Percentiles rank a stretch among this genome's conserved stretches.
Evolutionary conservation across 2,329 filamentous ascomycete genomes (phyloP).

Genomic region (Daldinia sp.): DNA sequence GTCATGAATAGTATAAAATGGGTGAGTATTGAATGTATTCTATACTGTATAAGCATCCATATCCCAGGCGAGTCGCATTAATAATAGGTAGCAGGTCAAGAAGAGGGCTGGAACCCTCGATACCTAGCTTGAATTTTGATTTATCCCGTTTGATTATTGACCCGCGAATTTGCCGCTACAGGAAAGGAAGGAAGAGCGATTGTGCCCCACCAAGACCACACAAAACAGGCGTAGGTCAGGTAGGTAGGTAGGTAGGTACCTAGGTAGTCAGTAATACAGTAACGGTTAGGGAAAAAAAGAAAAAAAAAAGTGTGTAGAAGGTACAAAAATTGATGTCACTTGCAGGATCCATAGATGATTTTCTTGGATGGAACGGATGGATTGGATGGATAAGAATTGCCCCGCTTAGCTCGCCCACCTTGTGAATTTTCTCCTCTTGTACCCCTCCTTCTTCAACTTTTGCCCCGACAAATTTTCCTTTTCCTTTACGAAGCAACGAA

Average conservation of each 20-base stretch:
- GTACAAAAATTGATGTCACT: slow-evolving; percentile 33
- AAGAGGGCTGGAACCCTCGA: slow-evolving; percentile 32
- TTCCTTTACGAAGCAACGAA: slow-evolving; percentile 42
- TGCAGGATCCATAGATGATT: slow-evolving; percentile 7
- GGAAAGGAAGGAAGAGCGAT: slow-evolving; percentile 7
- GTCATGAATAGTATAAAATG: too few relatives aligned
- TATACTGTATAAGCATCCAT: not conserved
- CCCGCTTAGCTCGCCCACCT: slow-evolving; percentile 22
- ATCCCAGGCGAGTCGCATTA: not conserved
- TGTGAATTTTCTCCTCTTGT: slow-evolving; percentile 34
- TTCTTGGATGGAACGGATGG: slow-evolving; percentile 5
- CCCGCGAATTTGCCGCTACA: slow-evolving; percentile 26
- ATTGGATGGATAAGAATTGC: slow-evolving; percentile 18
- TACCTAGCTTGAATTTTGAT: slow-evolving; percentile 5
- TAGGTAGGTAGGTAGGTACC: too few relatives aligned
- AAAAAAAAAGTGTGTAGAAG: too few relatives aligned
- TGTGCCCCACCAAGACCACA: slow-evolving; percentile 27
- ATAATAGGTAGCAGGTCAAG: not conserved
- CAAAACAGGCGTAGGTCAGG: slow-evolving; percentile 1
- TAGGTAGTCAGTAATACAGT: too few relatives aligned
- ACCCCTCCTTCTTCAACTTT: slow-evolving; percentile 35
- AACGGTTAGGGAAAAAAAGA: too few relatives aligned
- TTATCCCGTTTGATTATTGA: slow-evolving; percentile 13
- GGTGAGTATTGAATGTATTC: not conserved
- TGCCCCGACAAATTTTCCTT: slow-evolving; percentile 42